phyloP scores from a whole-genome alignment of 495 filamentous ascomycete genomes.

The Tuber microsphaerosporum region DNA sequence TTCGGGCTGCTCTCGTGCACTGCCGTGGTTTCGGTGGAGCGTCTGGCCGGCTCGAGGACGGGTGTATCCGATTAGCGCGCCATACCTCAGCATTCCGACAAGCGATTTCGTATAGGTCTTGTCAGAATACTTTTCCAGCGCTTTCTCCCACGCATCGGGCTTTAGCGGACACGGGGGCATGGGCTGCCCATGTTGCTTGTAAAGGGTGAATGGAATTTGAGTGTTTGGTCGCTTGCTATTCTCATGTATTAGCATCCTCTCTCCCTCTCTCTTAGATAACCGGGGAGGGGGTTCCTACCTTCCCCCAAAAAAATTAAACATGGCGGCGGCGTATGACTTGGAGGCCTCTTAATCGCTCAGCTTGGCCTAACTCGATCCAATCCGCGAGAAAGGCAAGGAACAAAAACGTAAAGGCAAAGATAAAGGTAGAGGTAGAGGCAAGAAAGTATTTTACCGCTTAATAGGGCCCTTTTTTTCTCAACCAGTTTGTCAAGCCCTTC shows the following conservation, averaged over 20 bases:
- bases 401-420: not conserved
- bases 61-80: slow-evolving; percentile 1
- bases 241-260: not conserved
- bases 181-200: not conserved
- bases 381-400: not conserved
- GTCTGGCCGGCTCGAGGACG: not conserved
- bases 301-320: not conserved
- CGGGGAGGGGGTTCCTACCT: not conserved
- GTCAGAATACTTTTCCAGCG: not conserved
- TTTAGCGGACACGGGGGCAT: not conserved
- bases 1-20: not conserved
- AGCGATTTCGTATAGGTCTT: not conserved
- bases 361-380: not conserved
- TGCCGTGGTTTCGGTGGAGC: not conserved
- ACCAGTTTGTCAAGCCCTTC: not conserved
- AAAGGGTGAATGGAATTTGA: not conserved
- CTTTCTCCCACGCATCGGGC: slow-evolving; percentile 4
- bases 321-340: not conserved
- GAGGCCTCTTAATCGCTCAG: not conserved
- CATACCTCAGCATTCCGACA: slow-evolving; percentile 1
- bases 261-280: not conserved
- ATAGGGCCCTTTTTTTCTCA: not conserved
- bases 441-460: not conserved
- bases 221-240: not conserved
- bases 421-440: not conserved